Evolutionary conservation across 257 asterid genomes (phyloP).

Genomic region (Catharanthus roseus): DNA sequence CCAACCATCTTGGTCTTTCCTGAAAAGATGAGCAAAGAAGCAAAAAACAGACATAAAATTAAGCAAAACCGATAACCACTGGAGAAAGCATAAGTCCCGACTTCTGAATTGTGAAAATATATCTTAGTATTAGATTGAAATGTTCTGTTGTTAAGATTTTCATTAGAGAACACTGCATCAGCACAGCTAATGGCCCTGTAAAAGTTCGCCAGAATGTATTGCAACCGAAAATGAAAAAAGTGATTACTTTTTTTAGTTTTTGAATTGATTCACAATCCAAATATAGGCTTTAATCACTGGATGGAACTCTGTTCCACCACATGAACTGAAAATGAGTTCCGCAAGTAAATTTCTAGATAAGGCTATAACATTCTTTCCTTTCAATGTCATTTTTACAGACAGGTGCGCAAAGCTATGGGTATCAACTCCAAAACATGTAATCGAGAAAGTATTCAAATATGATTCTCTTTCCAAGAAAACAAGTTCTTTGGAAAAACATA

Average conservation of each 20-base stretch:
- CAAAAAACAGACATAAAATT: background rate
- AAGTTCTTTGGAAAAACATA: background rate
- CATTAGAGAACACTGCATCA: no score
- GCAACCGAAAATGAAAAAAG: no score
- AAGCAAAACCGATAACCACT: no score
- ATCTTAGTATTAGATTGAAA: no score
- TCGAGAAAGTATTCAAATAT: background rate
- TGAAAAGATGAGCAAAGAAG: slow-evolving; percentile 13
- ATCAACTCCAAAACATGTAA: background rate
- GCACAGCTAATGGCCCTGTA: background rate
- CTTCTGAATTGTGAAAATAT: no score
- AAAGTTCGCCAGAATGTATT: background rate
- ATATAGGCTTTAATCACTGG: no score
- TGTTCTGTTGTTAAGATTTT: no score
- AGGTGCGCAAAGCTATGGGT: background rate
- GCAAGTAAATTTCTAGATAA: background rate
- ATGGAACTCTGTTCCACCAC: background rate
- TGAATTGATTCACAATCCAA: no score
- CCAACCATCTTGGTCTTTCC: slow-evolving; percentile 92
- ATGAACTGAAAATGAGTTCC: background rate
- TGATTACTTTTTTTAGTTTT: no score
- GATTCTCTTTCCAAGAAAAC: background rate
- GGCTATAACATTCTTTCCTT: background rate
- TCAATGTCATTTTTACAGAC: background rate
- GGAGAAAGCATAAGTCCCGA: no score